Evolutionary conservation across 306 rosid species (phyloP).

Genomic region (Quercus parvula): DNA sequence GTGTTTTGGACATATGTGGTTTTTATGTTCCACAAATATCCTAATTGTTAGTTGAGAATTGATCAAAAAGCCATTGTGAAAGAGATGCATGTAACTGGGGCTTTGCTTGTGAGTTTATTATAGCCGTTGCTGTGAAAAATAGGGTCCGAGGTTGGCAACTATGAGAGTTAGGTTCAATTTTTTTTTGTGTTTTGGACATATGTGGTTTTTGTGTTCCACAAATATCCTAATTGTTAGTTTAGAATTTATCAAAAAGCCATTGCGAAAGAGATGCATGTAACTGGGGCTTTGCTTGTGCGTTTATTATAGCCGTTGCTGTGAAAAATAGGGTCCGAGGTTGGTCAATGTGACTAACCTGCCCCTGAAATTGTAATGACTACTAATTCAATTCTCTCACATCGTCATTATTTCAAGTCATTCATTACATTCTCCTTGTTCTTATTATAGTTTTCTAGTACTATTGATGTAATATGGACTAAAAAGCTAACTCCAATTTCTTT

Average conservation of each 20-base stretch:
- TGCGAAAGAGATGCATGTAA: slow-evolving; percentile 9
- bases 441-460: neutral
- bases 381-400: neutral
- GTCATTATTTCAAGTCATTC: neutral
- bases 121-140: neutral
- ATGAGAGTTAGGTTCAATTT: neutral
- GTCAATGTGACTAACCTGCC: neutral
- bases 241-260: slow-evolving; percentile 12
- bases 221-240: slow-evolving; percentile 20
- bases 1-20: slow-evolving; percentile 23
- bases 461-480: neutral
- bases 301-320: neutral
- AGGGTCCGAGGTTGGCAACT: neutral
- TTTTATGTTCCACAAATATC: slow-evolving; percentile 20
- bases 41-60: slow-evolving; percentile 18
- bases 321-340: neutral
- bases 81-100: slow-evolving; percentile 3
- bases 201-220: slow-evolving; percentile 18
- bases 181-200: slow-evolving; percentile 24
- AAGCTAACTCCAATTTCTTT: too few species aligned
- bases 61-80: slow-evolving; percentile 15
- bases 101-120: neutral
- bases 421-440: neutral
- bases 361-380: slow-evolving; percentile 3
- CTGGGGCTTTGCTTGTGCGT: neutral